Evolutionary conservation across 2,329 filamentous ascomycete genomes (phyloP).

Genomic region (Trichoderma sp.): DNA sequence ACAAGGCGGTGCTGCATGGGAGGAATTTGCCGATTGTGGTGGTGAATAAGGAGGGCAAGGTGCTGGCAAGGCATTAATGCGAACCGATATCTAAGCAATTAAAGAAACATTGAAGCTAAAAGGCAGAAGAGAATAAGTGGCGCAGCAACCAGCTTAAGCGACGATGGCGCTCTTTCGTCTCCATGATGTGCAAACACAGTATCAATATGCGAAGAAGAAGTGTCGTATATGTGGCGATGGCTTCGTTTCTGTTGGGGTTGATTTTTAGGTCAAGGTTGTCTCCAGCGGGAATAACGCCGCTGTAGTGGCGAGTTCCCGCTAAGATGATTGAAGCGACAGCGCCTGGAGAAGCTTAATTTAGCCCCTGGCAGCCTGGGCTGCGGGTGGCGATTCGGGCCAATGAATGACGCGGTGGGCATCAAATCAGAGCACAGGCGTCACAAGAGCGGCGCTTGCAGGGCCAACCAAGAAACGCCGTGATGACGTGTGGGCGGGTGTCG

Average conservation of each 20-base stretch:
- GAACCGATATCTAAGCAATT: background rate
- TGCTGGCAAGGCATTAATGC: constrained; percentile 7
- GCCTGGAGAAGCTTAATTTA: constrained; percentile 23
- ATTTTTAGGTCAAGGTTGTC: background rate
- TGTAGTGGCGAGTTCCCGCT: background rate
- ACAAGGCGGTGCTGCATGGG: constrained; percentile 13
- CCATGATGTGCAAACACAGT: background rate
- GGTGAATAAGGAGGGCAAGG: constrained; percentile 25
- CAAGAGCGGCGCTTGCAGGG: constrained; percentile 20
- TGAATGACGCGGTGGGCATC: constrained; percentile 12
- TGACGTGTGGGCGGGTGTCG: constrained; percentile 18
- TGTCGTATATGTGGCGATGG: background rate
- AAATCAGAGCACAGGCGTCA: background rate
- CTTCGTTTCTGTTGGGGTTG: background rate
- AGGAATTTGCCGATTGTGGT: constrained; percentile 12
- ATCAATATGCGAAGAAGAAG: background rate
- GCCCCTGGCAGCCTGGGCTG: constrained; percentile 3
- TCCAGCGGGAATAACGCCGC: background rate
- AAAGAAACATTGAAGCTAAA: background rate
- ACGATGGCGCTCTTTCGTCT: too few relatives aligned
- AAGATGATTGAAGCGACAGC: background rate
- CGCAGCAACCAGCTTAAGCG: too few relatives aligned
- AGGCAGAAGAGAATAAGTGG: background rate
- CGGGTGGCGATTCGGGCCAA: constrained; percentile 16
- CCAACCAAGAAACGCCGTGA: constrained; percentile 26